phyloP scores from a whole-genome alignment of 2,329 filamentous ascomycete genomes.

The Cladosporium sp. region DNA sequence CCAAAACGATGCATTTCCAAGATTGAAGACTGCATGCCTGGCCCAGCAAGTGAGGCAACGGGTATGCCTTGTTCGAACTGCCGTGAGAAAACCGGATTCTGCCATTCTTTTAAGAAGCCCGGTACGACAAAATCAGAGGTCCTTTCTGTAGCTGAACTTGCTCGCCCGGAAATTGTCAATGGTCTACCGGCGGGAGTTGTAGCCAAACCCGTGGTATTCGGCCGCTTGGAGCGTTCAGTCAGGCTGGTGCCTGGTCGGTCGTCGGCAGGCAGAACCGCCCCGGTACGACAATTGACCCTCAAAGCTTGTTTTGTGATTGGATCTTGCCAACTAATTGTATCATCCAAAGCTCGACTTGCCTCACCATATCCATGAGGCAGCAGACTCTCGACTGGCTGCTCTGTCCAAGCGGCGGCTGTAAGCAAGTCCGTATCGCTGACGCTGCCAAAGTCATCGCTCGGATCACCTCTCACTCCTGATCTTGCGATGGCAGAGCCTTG shows the following conservation, averaged over 20 bases:
- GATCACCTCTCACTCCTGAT: not conserved
- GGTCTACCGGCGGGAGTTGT: slow-evolving; percentile 25
- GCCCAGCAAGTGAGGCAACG: not conserved
- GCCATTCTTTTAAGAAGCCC: slow-evolving; percentile 53
- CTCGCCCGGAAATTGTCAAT: slow-evolving; percentile 28
- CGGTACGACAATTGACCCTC: slow-evolving; percentile 52
- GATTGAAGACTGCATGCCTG: not conserved
- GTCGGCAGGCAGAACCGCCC: slow-evolving; percentile 31
- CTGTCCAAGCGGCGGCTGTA: not conserved
- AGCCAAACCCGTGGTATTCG: slow-evolving; percentile 20
- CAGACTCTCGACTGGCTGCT: not conserved
- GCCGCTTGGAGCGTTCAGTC: not conserved
- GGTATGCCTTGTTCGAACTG: slow-evolving; percentile 30
- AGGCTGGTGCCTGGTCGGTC: not conserved
- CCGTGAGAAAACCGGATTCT: slow-evolving; percentile 67
- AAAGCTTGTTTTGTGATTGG: slow-evolving; percentile 50
- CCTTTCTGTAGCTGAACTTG: not conserved
- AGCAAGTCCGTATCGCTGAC: slow-evolving; percentile 20
- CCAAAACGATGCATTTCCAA: not conserved
- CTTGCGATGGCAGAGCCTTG: not conserved
- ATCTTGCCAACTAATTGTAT: slow-evolving; percentile 54
- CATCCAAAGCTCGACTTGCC: slow-evolving; percentile 21
- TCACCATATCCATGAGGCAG: not conserved
- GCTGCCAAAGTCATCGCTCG: slow-evolving; percentile 25
- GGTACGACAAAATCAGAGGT: not conserved